phyloP scores from a whole-genome alignment of 768 basidiomycete species.

The Antrodiella citrinella region DNA sequence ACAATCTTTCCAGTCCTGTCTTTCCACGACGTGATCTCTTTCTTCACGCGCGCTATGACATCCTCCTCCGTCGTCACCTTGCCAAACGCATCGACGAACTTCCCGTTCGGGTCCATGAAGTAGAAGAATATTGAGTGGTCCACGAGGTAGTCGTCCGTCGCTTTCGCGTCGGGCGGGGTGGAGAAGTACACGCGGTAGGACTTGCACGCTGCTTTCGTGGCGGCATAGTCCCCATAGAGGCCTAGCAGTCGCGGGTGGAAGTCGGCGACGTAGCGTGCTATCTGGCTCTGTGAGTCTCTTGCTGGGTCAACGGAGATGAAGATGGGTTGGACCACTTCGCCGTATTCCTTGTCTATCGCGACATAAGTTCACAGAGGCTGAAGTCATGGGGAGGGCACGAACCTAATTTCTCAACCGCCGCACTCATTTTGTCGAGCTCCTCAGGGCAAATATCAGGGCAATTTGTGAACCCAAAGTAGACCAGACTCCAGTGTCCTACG shows the following conservation, averaged over 20 bases:
- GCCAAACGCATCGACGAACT: slow-evolving; percentile 96
- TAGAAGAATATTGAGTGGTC: slow-evolving; percentile 98
- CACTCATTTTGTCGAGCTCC: slow-evolving; percentile 91
- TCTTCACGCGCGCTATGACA: slow-evolving; percentile 53
- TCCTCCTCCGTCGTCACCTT: slow-evolving; percentile 67
- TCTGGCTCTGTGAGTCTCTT: slow-evolving; percentile 61
- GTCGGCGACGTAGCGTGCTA: slow-evolving; percentile 64
- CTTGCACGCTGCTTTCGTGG: slow-evolving; percentile 85
- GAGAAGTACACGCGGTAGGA: slow-evolving; percentile 98
- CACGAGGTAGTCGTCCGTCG: slow-evolving; percentile 91
- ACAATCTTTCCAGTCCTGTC: slow-evolving; percentile 25
- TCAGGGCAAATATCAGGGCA: slow-evolving; percentile 99
- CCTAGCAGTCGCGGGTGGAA: slow-evolving; percentile 91
- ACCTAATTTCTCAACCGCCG: slow-evolving; percentile 69
- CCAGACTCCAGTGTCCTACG: slow-evolving; percentile 82
- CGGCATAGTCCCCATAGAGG: slow-evolving; percentile 77
- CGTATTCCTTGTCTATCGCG: slow-evolving; percentile 55
- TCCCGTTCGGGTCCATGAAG: slow-evolving; percentile 91
- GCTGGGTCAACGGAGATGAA: slow-evolving; percentile 98
- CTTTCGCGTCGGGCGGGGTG: slow-evolving; percentile 81
- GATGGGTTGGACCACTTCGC: slow-evolving; percentile 72
- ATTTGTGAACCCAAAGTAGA: slow-evolving; percentile 99
- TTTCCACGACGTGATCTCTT: slow-evolving; percentile 39
- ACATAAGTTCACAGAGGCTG: slow-evolving; percentile 1
- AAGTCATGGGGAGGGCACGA: slow-evolving; percentile 19